These are phyloP conservation scores for Sarocladium kiliense DNA, from an alignment of 2,329 filamentous ascomycete species.

Conservation along the genomic window DNA sequence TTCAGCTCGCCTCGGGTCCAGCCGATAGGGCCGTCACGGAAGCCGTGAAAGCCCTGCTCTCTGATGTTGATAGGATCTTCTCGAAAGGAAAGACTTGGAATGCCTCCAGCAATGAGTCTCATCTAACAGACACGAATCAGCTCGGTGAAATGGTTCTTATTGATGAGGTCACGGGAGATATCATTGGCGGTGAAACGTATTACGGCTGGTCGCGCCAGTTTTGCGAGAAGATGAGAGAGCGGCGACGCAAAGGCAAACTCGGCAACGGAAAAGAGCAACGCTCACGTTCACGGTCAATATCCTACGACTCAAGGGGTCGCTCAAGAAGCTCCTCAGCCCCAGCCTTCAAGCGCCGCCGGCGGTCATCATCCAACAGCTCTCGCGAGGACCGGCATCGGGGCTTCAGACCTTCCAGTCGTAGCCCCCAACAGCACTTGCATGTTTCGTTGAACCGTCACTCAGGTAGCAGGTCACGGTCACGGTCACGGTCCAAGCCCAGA, in stretches of 20 bases:
- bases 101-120: conserved; percentile 27
- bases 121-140: conserved; percentile 62
- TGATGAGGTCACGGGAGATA: conserved; percentile 62
- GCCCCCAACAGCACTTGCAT: conserved; percentile 14
- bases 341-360: conserved; percentile 24
- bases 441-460: conserved; percentile 14
- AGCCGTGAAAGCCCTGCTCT: conserved; percentile 66
- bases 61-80: conserved; percentile 66
- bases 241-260: conserved; percentile 35
- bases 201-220: conserved; percentile 84
- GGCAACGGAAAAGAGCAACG: conserved; percentile 23
- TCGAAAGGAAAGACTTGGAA: conserved; percentile 42
- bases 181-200: conserved; percentile 66
- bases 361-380: conserved; percentile 19
- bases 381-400: not conserved
- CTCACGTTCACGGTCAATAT: conserved; percentile 25
- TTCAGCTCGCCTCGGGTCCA: conserved; percentile 64
- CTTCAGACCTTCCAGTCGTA: not conserved
- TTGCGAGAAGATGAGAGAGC: conserved; percentile 72
- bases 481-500: conserved; percentile 11
- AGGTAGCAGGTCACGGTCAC: conserved; percentile 11
- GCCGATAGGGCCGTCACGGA: conserved; percentile 60
- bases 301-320: conserved; percentile 16
- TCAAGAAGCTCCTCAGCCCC: conserved; percentile 11
- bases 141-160: conserved; percentile 64